Percentiles rank a stretch among this genome's conserved stretches.
phyloP scores from a whole-genome alignment of 2,329 filamentous ascomycete species.

The Xylaria multiplex region DNA sequence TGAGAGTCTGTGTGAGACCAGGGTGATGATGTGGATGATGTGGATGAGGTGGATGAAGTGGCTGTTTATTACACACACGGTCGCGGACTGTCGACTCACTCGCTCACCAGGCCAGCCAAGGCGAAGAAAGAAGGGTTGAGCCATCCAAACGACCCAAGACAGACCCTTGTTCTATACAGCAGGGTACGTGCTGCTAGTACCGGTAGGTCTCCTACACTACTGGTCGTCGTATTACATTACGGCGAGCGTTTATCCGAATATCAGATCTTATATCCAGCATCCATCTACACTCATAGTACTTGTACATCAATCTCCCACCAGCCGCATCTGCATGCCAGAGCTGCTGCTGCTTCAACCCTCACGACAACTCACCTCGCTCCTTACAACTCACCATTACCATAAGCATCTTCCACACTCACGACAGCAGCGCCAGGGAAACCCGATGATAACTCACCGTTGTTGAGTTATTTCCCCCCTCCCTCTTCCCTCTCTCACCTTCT shows the following conservation, averaged over 20 bases:
- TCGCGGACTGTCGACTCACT: constrained; percentile 35
- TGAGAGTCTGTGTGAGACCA: constrained; percentile 47
- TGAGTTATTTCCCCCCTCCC: constrained; percentile 30
- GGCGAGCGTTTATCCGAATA: constrained; percentile 46
- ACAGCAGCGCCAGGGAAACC: constrained; percentile 22
- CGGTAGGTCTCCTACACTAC: no score
- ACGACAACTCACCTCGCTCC: constrained; percentile 31
- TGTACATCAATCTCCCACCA: constrained; percentile 43
- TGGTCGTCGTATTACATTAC: not conserved
- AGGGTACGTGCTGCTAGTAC: constrained; percentile 1
- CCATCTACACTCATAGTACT: constrained; percentile 1
- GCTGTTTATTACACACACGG: constrained; percentile 42
- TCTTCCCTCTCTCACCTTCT: constrained; percentile 31
- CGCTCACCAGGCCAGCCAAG: constrained; percentile 30
- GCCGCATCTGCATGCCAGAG: constrained; percentile 37
- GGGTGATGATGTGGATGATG: constrained; percentile 39
- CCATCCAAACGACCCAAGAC: constrained; percentile 49
- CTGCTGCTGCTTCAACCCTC: constrained; percentile 34
- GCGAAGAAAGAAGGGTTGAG: constrained; percentile 42
- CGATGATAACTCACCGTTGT: constrained; percentile 37
- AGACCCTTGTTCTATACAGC: constrained; percentile 42
- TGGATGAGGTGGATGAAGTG: constrained; percentile 36
- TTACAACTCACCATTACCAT: constrained; percentile 20
- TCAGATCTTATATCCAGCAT: constrained; percentile 12
- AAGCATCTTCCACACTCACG: constrained; percentile 25